These are phyloP conservation scores for Euphorbia lathyris DNA, from an alignment of 345 rosid genomes.

Conservation along the genomic window DNA sequence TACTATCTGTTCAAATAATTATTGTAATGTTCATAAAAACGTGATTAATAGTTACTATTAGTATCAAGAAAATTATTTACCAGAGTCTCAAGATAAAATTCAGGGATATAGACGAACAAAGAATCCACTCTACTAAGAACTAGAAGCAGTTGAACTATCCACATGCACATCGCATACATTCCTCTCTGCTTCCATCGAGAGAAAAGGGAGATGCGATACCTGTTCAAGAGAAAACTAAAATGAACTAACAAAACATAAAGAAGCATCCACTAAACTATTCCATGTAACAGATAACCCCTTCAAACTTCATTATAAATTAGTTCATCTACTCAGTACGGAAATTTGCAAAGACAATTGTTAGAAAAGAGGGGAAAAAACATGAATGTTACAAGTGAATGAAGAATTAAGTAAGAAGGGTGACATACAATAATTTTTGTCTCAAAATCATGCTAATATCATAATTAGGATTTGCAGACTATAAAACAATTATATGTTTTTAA, in stretches of 20 bases:
- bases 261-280: slow-evolving; percentile 10
- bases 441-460: background rate
- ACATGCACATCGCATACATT: slow-evolving; percentile 95
- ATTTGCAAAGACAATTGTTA: background rate
- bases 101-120: slow-evolving; percentile 75
- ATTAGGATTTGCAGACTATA: background rate
- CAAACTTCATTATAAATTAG: background rate
- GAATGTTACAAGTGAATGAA: background rate
- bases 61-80: slow-evolving; percentile 34
- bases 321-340: background rate
- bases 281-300: background rate
- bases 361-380: background rate
- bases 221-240: slow-evolving; percentile 26
- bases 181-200: slow-evolving; percentile 98
- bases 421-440: background rate
- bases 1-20: background rate
- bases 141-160: slow-evolving; percentile 87
- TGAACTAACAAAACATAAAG: slow-evolving; percentile 9
- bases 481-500: background rate
- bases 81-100: slow-evolving; percentile 86
- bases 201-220: slow-evolving; percentile 83
- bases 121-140: slow-evolving; percentile 85
- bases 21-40: background rate
- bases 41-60: background rate
- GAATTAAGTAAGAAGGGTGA: background rate